These are phyloP conservation scores for Candida dajiaensis DNA, from an alignment of 805 yeast species.

Conservation along the genomic window DNA sequence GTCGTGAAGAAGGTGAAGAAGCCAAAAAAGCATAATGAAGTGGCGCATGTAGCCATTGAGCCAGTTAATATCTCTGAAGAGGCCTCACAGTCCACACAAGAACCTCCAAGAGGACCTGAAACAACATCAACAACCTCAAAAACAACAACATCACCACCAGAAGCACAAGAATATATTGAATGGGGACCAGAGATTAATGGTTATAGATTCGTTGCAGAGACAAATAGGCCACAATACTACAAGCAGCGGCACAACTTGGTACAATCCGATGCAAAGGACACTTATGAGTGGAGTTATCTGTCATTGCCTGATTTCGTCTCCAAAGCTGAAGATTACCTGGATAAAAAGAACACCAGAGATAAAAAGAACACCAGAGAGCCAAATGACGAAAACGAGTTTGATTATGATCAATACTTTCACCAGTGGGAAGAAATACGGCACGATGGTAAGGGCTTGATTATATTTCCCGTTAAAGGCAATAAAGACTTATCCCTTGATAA, in stretches of 20 bases:
- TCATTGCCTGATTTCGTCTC: constrained; percentile 13
- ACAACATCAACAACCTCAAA: not conserved
- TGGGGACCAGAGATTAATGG: constrained; percentile 27
- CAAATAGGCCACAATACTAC: constrained; percentile 3
- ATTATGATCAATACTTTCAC: constrained; percentile 18
- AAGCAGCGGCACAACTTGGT: constrained; percentile 8
- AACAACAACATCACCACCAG: not conserved
- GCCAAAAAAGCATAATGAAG: not conserved
- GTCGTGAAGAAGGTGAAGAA: not conserved
- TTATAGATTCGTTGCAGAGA: constrained; percentile 15
- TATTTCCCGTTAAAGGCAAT: constrained; percentile 26
- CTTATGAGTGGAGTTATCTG: constrained; percentile 19
- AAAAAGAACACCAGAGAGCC: not conserved
- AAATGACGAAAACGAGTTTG: not conserved
- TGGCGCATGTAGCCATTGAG: not conserved
- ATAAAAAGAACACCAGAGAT: not conserved
- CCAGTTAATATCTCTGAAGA: not conserved
- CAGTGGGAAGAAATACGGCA: constrained; percentile 23
- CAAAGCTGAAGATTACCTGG: not conserved
- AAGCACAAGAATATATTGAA: constrained; percentile 7
- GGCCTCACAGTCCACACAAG: not conserved
- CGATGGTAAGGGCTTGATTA: constrained; percentile 14
- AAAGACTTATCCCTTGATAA: constrained; percentile 19
- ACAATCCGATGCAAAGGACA: not conserved
- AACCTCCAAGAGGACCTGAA: not conserved